Conservation (phyloP, 805 yeast genomes). For the Saturnispora bothae region DNA sequence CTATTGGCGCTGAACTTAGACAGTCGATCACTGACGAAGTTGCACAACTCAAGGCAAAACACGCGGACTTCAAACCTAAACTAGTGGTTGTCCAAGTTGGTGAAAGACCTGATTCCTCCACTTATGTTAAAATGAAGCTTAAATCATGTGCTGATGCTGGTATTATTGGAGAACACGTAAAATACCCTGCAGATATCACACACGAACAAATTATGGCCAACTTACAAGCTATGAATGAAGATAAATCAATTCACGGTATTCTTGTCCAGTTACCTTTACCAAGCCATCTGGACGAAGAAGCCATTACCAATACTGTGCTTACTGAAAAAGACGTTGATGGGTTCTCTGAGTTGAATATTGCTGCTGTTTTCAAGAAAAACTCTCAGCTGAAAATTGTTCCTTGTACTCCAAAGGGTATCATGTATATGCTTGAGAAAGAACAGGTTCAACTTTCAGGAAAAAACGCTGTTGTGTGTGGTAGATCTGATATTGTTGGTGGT, state of each 20-base stretch:
- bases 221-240: constrained; percentile 58
- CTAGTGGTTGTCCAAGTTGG: constrained; percentile 88
- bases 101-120: constrained; percentile 76
- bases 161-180: constrained; percentile 55
- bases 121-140: constrained; percentile 84
- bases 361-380: constrained; percentile 80
- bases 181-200: constrained; percentile 50
- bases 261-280: constrained; percentile 90
- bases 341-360: constrained; percentile 78
- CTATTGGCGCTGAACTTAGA: constrained; percentile 39
- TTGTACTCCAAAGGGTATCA: constrained; percentile 92
- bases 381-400: constrained; percentile 80
- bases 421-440: constrained; percentile 64
- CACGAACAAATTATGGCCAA: constrained; percentile 51
- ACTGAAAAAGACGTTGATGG: constrained; percentile 92
- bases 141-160: constrained; percentile 84
- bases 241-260: constrained; percentile 72
- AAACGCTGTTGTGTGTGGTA: constrained; percentile 83
- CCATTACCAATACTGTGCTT: constrained; percentile 70
- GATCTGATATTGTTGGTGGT: constrained; percentile 92
- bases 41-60: constrained; percentile 29
- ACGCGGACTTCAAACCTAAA: constrained; percentile 56
- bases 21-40: constrained; percentile 42
- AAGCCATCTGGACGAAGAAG: constrained; percentile 61
- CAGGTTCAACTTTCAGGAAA: constrained; percentile 65